Base-by-base conservation (phyloP, 441 rosid species). In the Erodium texanum region DNA sequence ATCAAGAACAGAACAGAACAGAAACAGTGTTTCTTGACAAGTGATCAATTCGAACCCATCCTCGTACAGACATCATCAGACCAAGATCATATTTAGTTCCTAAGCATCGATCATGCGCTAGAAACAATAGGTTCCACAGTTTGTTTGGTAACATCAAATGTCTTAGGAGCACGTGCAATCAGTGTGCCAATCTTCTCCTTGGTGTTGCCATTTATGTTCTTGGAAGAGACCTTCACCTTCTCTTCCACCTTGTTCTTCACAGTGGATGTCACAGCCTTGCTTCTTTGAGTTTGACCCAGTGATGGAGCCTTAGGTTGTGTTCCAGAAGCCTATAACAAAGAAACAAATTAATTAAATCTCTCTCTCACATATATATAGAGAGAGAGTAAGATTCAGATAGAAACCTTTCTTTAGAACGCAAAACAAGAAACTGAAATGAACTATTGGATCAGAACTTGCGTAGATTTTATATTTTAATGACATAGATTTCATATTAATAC, bases 181-280 rank as follows among this genome's bases (percentile, higher is more conserved):
- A 74, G 56, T 19, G 67, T 77, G 71, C 2, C 65, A 61, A 73
- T 70, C 19, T 71, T 75, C 73, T 71, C 69, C 61, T 74, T 78
- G 0, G 72, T 58, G n/a, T n/a, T n/a, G n/a, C n/a, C n/a, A n/a
- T n/a, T n/a, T 66, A 59, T 38, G 45, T 24, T 34, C 61, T 27
- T 76, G 3, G 76, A 27, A 63, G 56, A 27, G 22, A 22, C 62
- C 74, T 66, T 74, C 66, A 15, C 69, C 11, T 66, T 41, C 3
- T 41, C 48, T 41, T 41, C 48, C 48, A 9, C 66, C 56, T 1
- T 62, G 58, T 23, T 65, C 62, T 75, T 63, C 36, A 32, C 36
- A 1, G 36, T 27, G 29, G 29, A 27, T 19, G 64, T 56, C 18
- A 14, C 19, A 24, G 74, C 23, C 62, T 58, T 65, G 65, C 59